Percentiles rank a stretch among this genome's conserved stretches.
Conservation (phyloP, 1,139 yeast genomes). For the Zygosaccharomyces sapae region DNA sequence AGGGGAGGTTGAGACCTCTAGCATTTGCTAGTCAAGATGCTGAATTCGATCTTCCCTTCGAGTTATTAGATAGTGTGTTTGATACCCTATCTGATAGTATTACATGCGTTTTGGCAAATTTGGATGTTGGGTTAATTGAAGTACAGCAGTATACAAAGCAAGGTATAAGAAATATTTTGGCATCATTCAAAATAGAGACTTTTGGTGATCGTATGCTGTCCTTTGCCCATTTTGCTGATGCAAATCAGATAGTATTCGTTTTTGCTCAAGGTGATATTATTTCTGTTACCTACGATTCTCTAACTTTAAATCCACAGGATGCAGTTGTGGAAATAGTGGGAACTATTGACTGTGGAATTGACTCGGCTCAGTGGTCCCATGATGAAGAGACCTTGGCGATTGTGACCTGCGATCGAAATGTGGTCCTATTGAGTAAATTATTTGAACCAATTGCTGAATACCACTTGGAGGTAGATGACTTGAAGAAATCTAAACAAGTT, state of each 20-base stretch:
- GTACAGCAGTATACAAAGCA: constrained; percentile 58
- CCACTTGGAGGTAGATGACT: constrained; percentile 55
- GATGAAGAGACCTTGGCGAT: constrained; percentile 83
- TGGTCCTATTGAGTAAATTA: constrained; percentile 65
- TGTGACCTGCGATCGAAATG: constrained; percentile 57
- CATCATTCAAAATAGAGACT: constrained; percentile 49
- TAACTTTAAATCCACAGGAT: constrained; percentile 45
- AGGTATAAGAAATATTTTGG: constrained; percentile 52
- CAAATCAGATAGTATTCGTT: constrained; percentile 56
- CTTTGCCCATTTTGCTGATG: constrained; percentile 64
- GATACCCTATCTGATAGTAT: constrained; percentile 73
- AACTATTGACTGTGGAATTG: constrained; percentile 70
- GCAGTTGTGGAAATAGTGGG: constrained; percentile 75
- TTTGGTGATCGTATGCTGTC: constrained; percentile 41
- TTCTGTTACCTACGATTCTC: constrained; percentile 56
- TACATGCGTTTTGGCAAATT: constrained; percentile 61
- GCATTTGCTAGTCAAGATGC: constrained; percentile 56
- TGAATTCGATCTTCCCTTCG: constrained; percentile 38
- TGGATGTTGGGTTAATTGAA: constrained; percentile 54
- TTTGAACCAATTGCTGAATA: constrained; percentile 79
- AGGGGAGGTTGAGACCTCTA: constrained; percentile 49
- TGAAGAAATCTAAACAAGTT: constrained; percentile 74
- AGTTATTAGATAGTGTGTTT: constrained; percentile 50
- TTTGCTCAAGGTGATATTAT: constrained; percentile 67
- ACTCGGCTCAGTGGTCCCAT: constrained; percentile 80